Evolutionary conservation across 345 rosid genomes (phyloP), one percentile per base, ranked within the genome.

Genomic region (Geranium rotundifolium): DNA sequence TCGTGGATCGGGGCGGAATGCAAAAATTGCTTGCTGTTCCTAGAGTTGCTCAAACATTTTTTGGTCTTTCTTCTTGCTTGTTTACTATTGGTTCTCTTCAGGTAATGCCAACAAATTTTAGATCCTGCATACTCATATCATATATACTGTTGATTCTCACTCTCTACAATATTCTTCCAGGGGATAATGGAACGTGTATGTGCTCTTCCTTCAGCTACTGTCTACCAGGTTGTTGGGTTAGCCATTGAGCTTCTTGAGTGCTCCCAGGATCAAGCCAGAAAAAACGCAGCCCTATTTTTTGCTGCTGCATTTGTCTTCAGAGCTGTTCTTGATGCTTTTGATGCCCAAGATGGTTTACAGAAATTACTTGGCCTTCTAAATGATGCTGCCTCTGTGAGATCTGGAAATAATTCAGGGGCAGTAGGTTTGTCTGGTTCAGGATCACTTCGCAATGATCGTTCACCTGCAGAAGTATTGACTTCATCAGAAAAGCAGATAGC

Each of bases 141-240:
- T 31, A 18, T 66, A 29, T 46, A n/a, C 52, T 57, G n/a, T 58
- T 52, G 65, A 34, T 61, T 61, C 66, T 73, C 39, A 62, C 46
- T 30, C 46, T 30, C 0, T 68, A n/a, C n/a, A 52, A 23, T 54
- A 19, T 59, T 69, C 19, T 72, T 69, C 46, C 78, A 93, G 99
- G 97, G 88, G 54, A 93, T 93, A 65, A 93, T 93, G 99, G 97
- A 93, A 69, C 96, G 99, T 57, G 97, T 90, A 19, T 93, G 99
- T 65, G 97, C 97, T 12, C 99, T 93, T 67, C 89, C 97, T 60
- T 71, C 85, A 37, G 96, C 80, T 75, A 75, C 85, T 69, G 90
- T 90, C 61, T 71, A 75, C 71, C 86, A 83, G 75, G 83, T 93
- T 75, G 99, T 93, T 72, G 89, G 80, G 77, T 81, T 90, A 77